phyloP scores from a whole-genome alignment of 1,139 yeast genomes.

The Candida sp. region DNA sequence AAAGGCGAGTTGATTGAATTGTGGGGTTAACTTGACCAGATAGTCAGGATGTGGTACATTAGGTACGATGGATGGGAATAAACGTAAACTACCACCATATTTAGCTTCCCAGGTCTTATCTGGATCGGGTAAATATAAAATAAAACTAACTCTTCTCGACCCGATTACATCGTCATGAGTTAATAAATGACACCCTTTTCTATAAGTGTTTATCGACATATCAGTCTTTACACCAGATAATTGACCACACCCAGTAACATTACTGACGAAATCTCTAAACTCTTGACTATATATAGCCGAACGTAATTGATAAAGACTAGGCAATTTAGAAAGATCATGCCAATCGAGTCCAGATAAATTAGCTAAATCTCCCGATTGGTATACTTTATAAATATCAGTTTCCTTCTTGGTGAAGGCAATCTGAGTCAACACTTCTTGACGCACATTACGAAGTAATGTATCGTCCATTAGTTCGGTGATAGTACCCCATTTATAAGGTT shows the following conservation, averaged over 20 bases:
- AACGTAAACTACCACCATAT: constrained; percentile 89
- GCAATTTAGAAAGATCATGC: constrained; percentile 70
- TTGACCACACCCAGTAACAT: constrained; percentile 85
- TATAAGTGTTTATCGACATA: constrained; percentile 87
- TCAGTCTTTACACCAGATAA: constrained; percentile 88
- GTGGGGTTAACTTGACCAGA: constrained; percentile 73
- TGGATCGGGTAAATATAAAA: constrained; percentile 90
- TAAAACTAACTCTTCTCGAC: constrained; percentile 87
- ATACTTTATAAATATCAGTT: constrained; percentile 94
- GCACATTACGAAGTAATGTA: constrained; percentile 68
- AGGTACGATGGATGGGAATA: constrained; percentile 83
- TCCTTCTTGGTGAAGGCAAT: constrained; percentile 93
- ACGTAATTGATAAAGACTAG: constrained; percentile 71
- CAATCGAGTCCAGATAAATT: constrained; percentile 83
- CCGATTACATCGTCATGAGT: constrained; percentile 99
- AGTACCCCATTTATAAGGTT: constrained; percentile 90
- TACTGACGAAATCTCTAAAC: constrained; percentile 79
- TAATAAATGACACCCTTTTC: constrained; percentile 88
- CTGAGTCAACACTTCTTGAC: constrained; percentile 78
- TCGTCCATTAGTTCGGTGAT: constrained; percentile 74
- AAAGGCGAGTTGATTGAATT: constrained; percentile 93
- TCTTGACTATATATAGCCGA: constrained; percentile 84
- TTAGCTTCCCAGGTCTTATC: constrained; percentile 81
- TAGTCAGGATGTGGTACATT: constrained; percentile 87
- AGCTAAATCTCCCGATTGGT: constrained; percentile 94